Evolutionary conservation across 1,284 basidiomycete species (phyloP), one percentile per base, ranked within the genome.

Genomic region (Cerioporus squamosus): DNA sequence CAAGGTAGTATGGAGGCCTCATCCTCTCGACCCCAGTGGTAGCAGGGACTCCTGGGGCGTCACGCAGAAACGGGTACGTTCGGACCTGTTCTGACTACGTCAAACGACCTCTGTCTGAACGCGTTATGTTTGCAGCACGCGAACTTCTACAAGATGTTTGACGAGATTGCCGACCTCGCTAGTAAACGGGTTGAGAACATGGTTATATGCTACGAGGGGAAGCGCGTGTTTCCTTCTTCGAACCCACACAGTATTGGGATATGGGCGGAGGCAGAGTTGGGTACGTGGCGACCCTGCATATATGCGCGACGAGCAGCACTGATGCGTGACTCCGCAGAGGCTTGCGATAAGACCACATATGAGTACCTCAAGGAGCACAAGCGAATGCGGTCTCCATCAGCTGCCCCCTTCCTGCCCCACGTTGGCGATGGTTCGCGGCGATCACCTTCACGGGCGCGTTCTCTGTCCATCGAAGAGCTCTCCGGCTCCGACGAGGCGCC

Each of bases 161-260:
- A 86, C 36, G 82, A 80, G 44, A 72, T 82, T 3, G 88, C 90
- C 7, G 86, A 90, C 57, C 75, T 84, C 44, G 83, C 80, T 2
- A 71, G 70, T 15, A 75, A 89, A 17, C 75, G 79, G 12, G 62
- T 68, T 2, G 74, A 81, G 15, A 80, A 80, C 52, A 72, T 92
- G 0, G 75, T 90, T 29, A 73, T 92, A 58, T 85, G 72, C 14
- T 82, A 85, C 58, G 77, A 85, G 26, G 79, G 82, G 46, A 82
- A 79, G 51, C 85, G 82, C 3, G 76, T 92, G 40, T 91, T 85
- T 64, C 76, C 87, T 8, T 87, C 85, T 17, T 83, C 86, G 2
- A 87, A 85, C 0, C 88, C 90, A 0, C 75, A 81, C 40, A 80
- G 81, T n/a, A 74, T 91, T 46, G 79, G 78, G 17, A 81, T 91